Conservation (phyloP, 352 stramenopile species). For the Bremia lactucae region DNA sequence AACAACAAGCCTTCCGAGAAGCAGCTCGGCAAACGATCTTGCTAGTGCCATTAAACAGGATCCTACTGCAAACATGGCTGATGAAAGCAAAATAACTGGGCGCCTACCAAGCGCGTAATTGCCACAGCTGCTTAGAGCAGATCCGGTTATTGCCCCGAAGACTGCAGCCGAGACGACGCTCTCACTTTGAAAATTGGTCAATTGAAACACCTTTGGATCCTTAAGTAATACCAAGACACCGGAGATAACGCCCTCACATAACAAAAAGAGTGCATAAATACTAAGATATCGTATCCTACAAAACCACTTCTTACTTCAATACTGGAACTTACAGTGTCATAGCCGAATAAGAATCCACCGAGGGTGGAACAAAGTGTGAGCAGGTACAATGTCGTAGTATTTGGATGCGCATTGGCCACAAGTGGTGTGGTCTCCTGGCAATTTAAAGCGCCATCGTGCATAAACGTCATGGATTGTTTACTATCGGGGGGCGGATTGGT, state of each 20-base stretch:
- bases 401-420: conserved; percentile 2
- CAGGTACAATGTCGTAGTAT: conserved; percentile 32
- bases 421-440: conserved; percentile 11
- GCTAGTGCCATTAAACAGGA: conserved; percentile 50
- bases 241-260: conserved; percentile 55
- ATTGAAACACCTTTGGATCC: conserved; percentile 42
- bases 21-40: conserved; percentile 31
- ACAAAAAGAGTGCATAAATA: no score
- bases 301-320: no score
- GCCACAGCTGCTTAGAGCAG: conserved; percentile 45
- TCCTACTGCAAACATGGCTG: conserved; percentile 47
- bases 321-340: conserved; percentile 40
- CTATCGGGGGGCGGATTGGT: no score
- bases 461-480: no score
- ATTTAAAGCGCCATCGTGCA: not conserved
- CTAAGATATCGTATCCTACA: no score
- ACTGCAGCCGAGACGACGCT: conserved; percentile 63
- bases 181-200: conserved; percentile 52
- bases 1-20: conserved; percentile 47
- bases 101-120: conserved; percentile 48
- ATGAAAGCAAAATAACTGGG: conserved; percentile 58
- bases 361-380: conserved; percentile 64
- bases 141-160: conserved; percentile 54
- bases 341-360: conserved; percentile 73
- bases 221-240: conserved; percentile 66